Evolutionary conservation across 805 yeast species (phyloP).

Genomic region (Schizosaccharomyces pombe): DNA sequence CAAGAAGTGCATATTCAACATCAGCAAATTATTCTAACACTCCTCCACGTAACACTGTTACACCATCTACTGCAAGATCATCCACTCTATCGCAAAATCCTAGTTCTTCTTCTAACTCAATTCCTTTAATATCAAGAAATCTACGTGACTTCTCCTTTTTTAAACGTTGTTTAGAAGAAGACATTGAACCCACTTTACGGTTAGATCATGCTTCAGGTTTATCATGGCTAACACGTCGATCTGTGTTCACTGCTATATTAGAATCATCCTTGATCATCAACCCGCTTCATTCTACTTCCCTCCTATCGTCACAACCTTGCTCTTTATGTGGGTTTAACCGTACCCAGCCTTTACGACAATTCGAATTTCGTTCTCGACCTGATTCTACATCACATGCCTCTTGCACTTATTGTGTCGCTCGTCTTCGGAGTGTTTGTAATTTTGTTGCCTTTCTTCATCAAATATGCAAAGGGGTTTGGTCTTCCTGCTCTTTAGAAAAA

Average conservation of each 20-base stretch:
- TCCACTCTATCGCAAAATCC: background rate
- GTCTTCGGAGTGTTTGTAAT: slow-evolving; percentile 64
- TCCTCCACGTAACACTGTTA: background rate
- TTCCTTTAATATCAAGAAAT: background rate
- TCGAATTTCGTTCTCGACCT: slow-evolving; percentile 6
- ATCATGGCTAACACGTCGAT: slow-evolving; percentile 36
- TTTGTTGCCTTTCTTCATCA: slow-evolving; percentile 53
- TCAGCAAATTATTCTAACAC: background rate
- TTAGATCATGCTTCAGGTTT: slow-evolving; percentile 37
- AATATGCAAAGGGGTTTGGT: slow-evolving; percentile 36
- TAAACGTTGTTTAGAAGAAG: slow-evolving; percentile 45
- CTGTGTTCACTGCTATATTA: slow-evolving; percentile 40
- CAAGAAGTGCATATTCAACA: background rate
- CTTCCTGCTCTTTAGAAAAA: slow-evolving; percentile 22
- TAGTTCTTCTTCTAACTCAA: background rate
- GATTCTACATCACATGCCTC: slow-evolving; percentile 29
- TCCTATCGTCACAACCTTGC: background rate
- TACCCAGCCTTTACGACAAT: slow-evolving; percentile 14
- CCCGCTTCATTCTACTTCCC: slow-evolving; percentile 22
- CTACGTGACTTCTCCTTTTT: slow-evolving; percentile 35
- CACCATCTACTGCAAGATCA: background rate
- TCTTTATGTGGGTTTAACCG: slow-evolving; percentile 38
- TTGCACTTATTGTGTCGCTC: slow-evolving; percentile 59
- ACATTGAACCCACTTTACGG: slow-evolving; percentile 49
- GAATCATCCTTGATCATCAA: slow-evolving; percentile 68